Evolutionary conservation across 179 eudicot species (phyloP).

Genomic region (Amaranthus tricolor): DNA sequence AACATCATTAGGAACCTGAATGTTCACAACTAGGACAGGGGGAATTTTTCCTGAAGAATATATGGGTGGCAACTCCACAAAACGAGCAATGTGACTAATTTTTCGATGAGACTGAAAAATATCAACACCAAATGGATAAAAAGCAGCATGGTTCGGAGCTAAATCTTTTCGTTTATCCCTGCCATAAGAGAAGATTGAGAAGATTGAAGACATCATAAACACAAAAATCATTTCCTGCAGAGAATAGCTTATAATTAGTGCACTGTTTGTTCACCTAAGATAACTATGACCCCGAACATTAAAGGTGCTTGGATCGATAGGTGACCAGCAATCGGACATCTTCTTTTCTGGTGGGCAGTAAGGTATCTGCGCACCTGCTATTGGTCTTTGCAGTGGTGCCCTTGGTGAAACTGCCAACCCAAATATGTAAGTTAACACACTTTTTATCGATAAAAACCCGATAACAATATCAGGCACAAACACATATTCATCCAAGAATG

Average conservation of each 20-base stretch:
- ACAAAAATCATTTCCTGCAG: background rate
- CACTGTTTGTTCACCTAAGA: slow-evolving; percentile 44
- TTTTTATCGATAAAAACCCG: too few relatives aligned
- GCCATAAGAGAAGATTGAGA: slow-evolving; percentile 21
- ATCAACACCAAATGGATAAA: slow-evolving; percentile 81
- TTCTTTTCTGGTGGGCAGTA: slow-evolving; percentile 73
- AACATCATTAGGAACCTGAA: slow-evolving; percentile 52
- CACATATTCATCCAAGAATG: too few relatives aligned
- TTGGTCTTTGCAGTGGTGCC: slow-evolving; percentile 70
- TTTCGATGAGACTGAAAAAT: slow-evolving; percentile 79
- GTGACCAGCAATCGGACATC: slow-evolving; percentile 87
- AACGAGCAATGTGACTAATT: slow-evolving; percentile 84
- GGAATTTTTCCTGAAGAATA: slow-evolving; percentile 60
- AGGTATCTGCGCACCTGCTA: slow-evolving; percentile 86
- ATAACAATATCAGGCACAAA: too few relatives aligned
- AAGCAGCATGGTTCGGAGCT: slow-evolving; percentile 73
- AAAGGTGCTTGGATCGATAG: slow-evolving; percentile 71
- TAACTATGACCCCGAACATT: slow-evolving; percentile 78
- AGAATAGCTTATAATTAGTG: background rate
- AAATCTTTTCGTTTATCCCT: slow-evolving; percentile 89
- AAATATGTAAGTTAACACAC: background rate
- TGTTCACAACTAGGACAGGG: slow-evolving; percentile 76
- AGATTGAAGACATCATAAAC: background rate
- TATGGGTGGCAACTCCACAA: slow-evolving; percentile 74
- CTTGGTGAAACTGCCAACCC: slow-evolving; percentile 57